Conservation (phyloP, 768 basidiomycete genomes). For the Lentinula sp. region DNA sequence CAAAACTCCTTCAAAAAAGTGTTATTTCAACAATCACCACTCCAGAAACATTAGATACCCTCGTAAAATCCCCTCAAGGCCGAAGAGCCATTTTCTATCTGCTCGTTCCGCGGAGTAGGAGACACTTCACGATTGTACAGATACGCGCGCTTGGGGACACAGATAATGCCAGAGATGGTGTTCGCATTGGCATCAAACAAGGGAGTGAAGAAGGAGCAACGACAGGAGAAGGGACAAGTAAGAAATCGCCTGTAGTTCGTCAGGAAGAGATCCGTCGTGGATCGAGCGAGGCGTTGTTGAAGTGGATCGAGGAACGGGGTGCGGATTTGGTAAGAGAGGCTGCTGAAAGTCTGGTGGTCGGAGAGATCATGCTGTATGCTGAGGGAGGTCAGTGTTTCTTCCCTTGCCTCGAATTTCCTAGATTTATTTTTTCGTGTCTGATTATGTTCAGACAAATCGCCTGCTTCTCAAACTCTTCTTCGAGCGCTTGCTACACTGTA, state of each 20-base stretch:
- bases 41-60: conserved; percentile 36
- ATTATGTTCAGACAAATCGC: conserved; percentile 54
- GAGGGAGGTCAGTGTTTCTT: conserved; percentile 61
- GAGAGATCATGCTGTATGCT: conserved; percentile 79
- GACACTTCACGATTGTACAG: conserved; percentile 85
- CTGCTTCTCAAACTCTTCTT: conserved; percentile 56
- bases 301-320: conserved; percentile 60
- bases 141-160: conserved; percentile 69
- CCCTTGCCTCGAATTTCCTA: neutral
- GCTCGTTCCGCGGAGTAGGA: conserved; percentile 72
- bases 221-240: conserved; percentile 54
- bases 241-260: conserved; percentile 64
- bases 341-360: conserved; percentile 70
- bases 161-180: conserved; percentile 40
- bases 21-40: conserved; percentile 65
- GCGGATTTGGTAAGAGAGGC: conserved; percentile 64
- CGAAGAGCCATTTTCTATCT: conserved; percentile 81
- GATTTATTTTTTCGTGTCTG: neutral
- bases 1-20: conserved; percentile 80
- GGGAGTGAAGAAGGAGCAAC: neutral
- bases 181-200: neutral
- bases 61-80: conserved; percentile 64
- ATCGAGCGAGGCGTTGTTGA: conserved; percentile 70
- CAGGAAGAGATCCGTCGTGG: conserved; percentile 66
- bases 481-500: conserved; percentile 48